Evolutionary conservation across 163 green algal genomes (phyloP), one percentile per base, ranked within the genome.

Genomic region (Scenedesmus sp.): DNA sequence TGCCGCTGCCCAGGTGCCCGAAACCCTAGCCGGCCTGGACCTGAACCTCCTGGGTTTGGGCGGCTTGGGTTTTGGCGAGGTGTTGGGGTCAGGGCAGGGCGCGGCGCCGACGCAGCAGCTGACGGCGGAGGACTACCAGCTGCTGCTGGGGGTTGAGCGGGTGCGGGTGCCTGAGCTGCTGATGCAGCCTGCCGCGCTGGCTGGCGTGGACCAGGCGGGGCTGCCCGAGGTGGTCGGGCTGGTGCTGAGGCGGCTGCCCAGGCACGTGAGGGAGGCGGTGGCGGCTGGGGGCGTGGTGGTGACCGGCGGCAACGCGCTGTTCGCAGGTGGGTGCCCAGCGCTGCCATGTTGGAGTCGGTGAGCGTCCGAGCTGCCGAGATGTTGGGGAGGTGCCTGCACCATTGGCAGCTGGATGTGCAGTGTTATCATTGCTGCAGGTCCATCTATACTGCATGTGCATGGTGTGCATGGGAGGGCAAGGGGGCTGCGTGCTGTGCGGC

Each of bases 91-190:
- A 6, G 65, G 65, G 81, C 44, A 43, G 81, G 81, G 49, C 13
- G 44, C 81, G 1, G 30, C 44, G 59, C 85, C 80, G 44, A 49
- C 59, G 10, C 33, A 83, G 33, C 85, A 49, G 16, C 16, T 78
- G 46, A 90, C 44, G 30, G 85, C 85, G 7, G 85, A 90, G 49
- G 85, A 90, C 35, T 85, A 87, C 16, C 91, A 93, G 68, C 3
- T 95, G 35, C 78, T 81, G 7, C 72, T 95, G 49, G 87, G 86
- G 1, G 93, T 95, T 59, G 93, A 95, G 68, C 37, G 93, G 22
- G 61, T 95, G 33, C 37, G 89, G 13, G 79, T 92, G 0, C 88
- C 93, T 49, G 93, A 95, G 91, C 56, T 95, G 35, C 76, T 95
- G 43, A 89, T 94, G 43, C 93, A 95, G 81, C 93, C 93, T 33